Evolutionary conservation across 2,329 filamentous ascomycete species (phyloP), one percentile per base, ranked within the genome.

Genomic region (Diaporthe capsici): DNA sequence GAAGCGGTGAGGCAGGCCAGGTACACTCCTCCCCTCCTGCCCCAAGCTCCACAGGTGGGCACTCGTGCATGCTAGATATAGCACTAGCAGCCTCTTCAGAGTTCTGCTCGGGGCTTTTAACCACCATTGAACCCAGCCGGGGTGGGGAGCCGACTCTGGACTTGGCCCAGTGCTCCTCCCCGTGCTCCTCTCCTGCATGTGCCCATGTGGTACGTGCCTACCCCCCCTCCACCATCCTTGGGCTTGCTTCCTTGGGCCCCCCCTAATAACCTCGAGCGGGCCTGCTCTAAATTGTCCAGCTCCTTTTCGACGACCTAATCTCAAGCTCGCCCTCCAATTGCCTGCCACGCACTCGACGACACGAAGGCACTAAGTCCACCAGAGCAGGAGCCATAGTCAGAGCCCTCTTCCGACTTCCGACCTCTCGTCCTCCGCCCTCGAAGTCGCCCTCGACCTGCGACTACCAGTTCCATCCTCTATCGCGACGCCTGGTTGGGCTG

Each of bases 201-300:
- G 53, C 53, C 53, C 53, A 55, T 55, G 42, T 28, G 68, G 71
- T 47, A 53, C 20, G 57, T 73, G 71, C 60, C 71, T 67, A 65
- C 68, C 67, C 31, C 42, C 70, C 67, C 13, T 17, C 55, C 31
- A 9, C 67, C 68, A 53, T 42, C 58, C 68, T 63, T 65, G 28
- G 53, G 60, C 39, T 28, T 55, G 61, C 58, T 73, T 73, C 71
- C 71, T 44, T 55, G 47, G 47, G 58, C 20, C 57, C 70, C 71
- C 61, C 61, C 71, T 75, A 57, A 73, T 70, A 61, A 60, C 68
- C 67, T 72, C 55, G 65, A 68, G 61, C 74, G 74, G 74, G 74
- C 71, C 74, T 74, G 55, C 71, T 73, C 58, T 74, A 76, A 73
- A 76, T 70, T 73, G 71, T 65, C 71, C 61, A 73, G 74, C 74